phyloP scores from a whole-genome alignment of 805 yeast species.

The Ogataea neopini region DNA sequence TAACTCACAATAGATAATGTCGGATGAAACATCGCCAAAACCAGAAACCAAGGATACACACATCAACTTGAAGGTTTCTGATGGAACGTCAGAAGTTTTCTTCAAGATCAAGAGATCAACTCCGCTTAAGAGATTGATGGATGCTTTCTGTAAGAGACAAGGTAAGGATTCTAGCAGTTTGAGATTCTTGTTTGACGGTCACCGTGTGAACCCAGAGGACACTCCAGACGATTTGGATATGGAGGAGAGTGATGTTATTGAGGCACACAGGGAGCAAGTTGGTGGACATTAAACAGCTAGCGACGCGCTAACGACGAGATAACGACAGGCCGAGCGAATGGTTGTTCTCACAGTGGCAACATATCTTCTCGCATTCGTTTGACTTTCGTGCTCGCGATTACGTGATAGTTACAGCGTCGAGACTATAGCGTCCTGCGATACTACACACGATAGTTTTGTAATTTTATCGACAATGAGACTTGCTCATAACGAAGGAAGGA shows the following conservation, averaged over 20 bases:
- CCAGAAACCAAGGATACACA: slow-evolving; percentile 53
- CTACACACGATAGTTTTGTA: slow-evolving; percentile 1
- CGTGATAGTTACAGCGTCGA: background rate
- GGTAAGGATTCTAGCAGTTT: slow-evolving; percentile 82
- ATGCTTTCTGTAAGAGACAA: slow-evolving; percentile 96
- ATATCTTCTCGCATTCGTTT: too few relatives aligned
- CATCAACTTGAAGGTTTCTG: slow-evolving; percentile 91
- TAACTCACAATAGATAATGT: slow-evolving; percentile 26
- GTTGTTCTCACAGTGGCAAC: too few relatives aligned
- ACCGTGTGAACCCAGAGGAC: slow-evolving; percentile 80
- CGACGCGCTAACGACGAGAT: background rate
- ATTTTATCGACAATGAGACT: background rate
- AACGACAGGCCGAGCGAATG: background rate
- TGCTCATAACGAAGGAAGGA: background rate
- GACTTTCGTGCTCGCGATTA: background rate
- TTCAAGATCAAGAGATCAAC: slow-evolving; percentile 94
- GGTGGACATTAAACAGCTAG: slow-evolving; percentile 52
- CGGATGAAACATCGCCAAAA: slow-evolving; percentile 34
- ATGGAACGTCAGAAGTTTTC: slow-evolving; percentile 89
- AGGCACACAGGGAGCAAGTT: slow-evolving; percentile 94
- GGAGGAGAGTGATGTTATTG: slow-evolving; percentile 95
- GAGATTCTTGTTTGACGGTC: slow-evolving; percentile 92
- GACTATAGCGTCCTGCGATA: too few relatives aligned
- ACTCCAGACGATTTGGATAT: slow-evolving; percentile 93
- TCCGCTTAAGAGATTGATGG: slow-evolving; percentile 92